These are phyloP conservation scores for Radiomyces spectabilis DNA, from an alignment of 192 early-diverging fungal species.

Conservation along the genomic window DNA sequence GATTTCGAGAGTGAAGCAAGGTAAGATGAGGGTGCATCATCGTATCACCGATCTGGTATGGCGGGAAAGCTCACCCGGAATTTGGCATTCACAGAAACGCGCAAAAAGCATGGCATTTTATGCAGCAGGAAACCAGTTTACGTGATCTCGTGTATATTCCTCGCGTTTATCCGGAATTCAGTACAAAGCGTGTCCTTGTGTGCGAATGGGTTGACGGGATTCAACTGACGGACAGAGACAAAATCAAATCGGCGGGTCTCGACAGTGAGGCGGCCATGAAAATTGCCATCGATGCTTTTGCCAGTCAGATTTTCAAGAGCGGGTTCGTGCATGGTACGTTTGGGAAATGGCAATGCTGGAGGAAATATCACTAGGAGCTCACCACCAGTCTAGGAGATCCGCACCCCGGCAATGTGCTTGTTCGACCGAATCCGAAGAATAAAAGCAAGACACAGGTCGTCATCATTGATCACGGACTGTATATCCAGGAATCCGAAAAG, in stretches of 20 bases:
- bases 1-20: conserved; percentile 85
- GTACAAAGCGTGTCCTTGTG: conserved; percentile 65
- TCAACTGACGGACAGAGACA: conserved; percentile 56
- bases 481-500: conserved; percentile 60
- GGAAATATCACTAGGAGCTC: not conserved
- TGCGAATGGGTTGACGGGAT: conserved; percentile 88
- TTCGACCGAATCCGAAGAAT: conserved; percentile 57
- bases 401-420: conserved; percentile 77
- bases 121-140: conserved; percentile 42
- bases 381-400: conserved; percentile 50
- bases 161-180: conserved; percentile 63
- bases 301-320: conserved; percentile 76
- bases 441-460: conserved; percentile 33
- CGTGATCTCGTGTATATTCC: conserved; percentile 63
- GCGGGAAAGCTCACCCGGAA: not conserved
- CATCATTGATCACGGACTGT: conserved; percentile 90
- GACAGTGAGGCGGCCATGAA: conserved; percentile 52
- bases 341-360: not conserved
- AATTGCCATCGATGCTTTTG: conserved; percentile 70
- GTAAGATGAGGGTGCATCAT: not conserved
- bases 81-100: conserved; percentile 44
- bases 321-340: conserved; percentile 76
- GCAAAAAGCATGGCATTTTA: conserved; percentile 49
- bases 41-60: not conserved
- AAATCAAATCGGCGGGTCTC: conserved; percentile 30